Evolutionary conservation across 805 yeast species (phyloP).

Genomic region (Cyberlindnera bimundalis): DNA sequence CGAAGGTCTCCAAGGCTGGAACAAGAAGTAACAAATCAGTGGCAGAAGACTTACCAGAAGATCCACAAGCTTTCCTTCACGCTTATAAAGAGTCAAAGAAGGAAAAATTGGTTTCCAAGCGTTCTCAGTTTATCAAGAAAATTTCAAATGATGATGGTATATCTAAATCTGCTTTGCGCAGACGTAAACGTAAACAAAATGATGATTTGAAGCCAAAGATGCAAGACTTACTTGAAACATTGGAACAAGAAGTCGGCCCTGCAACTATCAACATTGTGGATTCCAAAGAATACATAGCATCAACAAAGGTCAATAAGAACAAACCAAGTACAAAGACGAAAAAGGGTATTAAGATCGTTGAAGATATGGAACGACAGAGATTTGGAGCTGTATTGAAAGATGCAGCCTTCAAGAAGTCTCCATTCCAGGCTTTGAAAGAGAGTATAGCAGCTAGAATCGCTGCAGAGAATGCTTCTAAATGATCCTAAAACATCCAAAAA

Average conservation of each 20-base stretch:
- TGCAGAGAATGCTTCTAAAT: slow-evolving; percentile 10
- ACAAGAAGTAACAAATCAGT: slow-evolving; percentile 6
- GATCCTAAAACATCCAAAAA: too few species aligned
- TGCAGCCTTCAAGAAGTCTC: slow-evolving; percentile 50
- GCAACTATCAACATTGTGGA: slow-evolving; percentile 23
- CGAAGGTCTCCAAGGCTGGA: slow-evolving; percentile 32
- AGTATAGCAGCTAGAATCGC: slow-evolving; percentile 37
- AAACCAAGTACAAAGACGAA: slow-evolving; percentile 55
- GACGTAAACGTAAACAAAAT: slow-evolving; percentile 58
- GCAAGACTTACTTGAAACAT: slow-evolving; percentile 55
- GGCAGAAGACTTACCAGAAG: slow-evolving; percentile 28
- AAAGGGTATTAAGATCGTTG: slow-evolving; percentile 50
- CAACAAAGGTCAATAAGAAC: slow-evolving; percentile 31
- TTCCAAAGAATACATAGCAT: slow-evolving; percentile 13
- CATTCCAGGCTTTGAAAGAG: slow-evolving; percentile 62
- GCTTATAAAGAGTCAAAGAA: slow-evolving; percentile 50
- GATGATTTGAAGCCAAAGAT: slow-evolving; percentile 66
- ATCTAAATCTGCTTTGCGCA: slow-evolving; percentile 62
- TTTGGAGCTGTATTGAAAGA: slow-evolving; percentile 58
- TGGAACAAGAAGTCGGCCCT: slow-evolving; percentile 31
- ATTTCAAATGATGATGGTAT: slow-evolving; percentile 41
- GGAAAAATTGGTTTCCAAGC: slow-evolving; percentile 44
- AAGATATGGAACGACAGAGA: slow-evolving; percentile 52
- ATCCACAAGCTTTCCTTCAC: slow-evolving; percentile 47
- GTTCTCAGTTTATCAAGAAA: slow-evolving; percentile 36